phyloP scores from a whole-genome alignment of 306 rosid species.

The Vigna nakashimae region DNA sequence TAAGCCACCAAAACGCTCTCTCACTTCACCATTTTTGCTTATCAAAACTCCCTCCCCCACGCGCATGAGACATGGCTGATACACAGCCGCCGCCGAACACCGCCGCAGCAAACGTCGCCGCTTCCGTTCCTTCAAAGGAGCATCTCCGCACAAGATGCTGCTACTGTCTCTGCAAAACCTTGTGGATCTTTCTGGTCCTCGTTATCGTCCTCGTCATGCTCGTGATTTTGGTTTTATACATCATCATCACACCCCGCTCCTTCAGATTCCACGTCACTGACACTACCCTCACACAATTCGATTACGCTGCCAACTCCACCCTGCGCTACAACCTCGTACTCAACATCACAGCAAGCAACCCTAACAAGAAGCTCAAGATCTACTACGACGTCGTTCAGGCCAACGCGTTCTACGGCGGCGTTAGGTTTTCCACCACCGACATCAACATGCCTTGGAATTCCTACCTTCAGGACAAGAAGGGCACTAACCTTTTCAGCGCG shows the following conservation, averaged over 20 bases:
- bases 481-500: too few relatives aligned
- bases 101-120: neutral
- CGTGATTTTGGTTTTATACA: neutral
- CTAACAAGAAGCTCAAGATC: too few relatives aligned
- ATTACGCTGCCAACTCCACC: slow-evolving; percentile 42
- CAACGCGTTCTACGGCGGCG: too few relatives aligned
- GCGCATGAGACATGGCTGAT: neutral
- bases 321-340: slow-evolving; percentile 35
- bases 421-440: too few relatives aligned
- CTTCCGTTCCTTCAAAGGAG: neutral
- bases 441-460: too few relatives aligned
- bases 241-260: slow-evolving; percentile 52
- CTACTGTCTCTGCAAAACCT: slow-evolving; percentile 52
- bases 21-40: neutral
- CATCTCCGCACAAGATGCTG: slow-evolving; percentile 10
- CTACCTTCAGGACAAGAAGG: too few relatives aligned
- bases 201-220: slow-evolving; percentile 46
- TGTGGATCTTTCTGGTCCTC: slow-evolving; percentile 51
- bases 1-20: neutral
- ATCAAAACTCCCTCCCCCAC: neutral
- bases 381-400: too few relatives aligned
- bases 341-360: too few relatives aligned
- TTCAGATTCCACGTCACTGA: slow-evolving; percentile 45
- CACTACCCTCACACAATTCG: slow-evolving; percentile 49
- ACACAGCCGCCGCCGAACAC: neutral